phyloP scores from a whole-genome alignment of 1,284 basidiomycete genomes.

The Ceratorhiza oryzae-sativae region DNA sequence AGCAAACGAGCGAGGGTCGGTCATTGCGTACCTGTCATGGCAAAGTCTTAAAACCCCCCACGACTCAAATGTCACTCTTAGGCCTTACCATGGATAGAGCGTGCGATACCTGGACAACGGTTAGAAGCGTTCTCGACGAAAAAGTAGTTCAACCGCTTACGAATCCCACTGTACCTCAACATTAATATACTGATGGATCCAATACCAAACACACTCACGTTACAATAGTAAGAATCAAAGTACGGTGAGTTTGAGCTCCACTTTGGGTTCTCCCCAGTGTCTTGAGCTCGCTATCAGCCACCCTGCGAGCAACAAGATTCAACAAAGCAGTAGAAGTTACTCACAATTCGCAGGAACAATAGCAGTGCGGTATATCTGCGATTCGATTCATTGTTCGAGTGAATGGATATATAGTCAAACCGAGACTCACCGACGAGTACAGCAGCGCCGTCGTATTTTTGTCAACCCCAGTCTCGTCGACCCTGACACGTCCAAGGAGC shows the following conservation, averaged over 20 bases:
- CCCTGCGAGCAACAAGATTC: not conserved
- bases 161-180: conserved; percentile 63
- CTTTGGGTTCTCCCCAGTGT: conserved; percentile 72
- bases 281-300: conserved; percentile 50
- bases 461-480: conserved; percentile 59
- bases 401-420: not conserved
- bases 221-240: conserved; percentile 73
- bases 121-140: not conserved
- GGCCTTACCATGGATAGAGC: conserved; percentile 58
- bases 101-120: conserved; percentile 55
- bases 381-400: not conserved
- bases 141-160: not conserved
- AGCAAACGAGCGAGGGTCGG: conserved; percentile 64
- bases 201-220: conserved; percentile 54
- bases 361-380: conserved; percentile 68
- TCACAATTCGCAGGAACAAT: conserved; percentile 71
- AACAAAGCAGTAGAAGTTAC: conserved; percentile 42
- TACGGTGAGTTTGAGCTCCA: conserved; percentile 71
- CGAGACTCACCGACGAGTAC: conserved; percentile 61
- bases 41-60: not conserved
- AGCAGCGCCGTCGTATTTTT: conserved; percentile 56
- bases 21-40: conserved; percentile 51
- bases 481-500: conserved; percentile 61
- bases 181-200: not conserved
- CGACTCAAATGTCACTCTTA: not conserved